A percentile compares a stretch with the other conserved stretches of the same genome.
phyloP scores from a whole-genome alignment of 1,284 basidiomycete genomes.

The Papiliotrema laurentii region DNA sequence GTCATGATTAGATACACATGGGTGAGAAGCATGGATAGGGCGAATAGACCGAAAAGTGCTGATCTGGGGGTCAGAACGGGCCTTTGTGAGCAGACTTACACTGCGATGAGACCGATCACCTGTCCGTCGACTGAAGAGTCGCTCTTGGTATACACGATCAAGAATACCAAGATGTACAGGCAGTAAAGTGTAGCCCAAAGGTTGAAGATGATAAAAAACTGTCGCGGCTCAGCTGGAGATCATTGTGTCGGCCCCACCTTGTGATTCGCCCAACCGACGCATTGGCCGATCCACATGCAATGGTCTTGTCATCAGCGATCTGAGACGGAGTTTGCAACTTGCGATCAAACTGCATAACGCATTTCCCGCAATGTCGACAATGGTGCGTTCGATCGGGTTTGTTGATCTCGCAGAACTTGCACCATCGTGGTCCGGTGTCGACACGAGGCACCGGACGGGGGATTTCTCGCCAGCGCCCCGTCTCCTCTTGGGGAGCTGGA shows the following conservation, averaged over 20 bases:
- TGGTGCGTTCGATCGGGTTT: slow-evolving; percentile 47
- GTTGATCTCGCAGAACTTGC: slow-evolving; percentile 40
- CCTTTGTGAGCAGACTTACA: slow-evolving; percentile 25
- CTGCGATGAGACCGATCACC: slow-evolving; percentile 33
- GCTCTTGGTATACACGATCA: slow-evolving; percentile 21
- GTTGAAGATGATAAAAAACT: slow-evolving; percentile 46
- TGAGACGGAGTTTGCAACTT: slow-evolving; percentile 2
- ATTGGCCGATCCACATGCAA: slow-evolving; percentile 45
- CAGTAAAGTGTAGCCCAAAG: slow-evolving; percentile 41
- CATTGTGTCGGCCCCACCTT: slow-evolving; percentile 21
- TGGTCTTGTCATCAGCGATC: slow-evolving; percentile 28
- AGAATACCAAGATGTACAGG: slow-evolving; percentile 29
- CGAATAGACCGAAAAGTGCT: slow-evolving; percentile 41
- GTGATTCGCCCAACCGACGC: slow-evolving; percentile 47
- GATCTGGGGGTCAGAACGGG: slow-evolving; percentile 16
- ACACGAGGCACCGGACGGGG: slow-evolving; percentile 29
- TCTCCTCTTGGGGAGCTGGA: no score
- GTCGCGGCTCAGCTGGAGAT: background rate
- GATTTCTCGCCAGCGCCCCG: slow-evolving; percentile 14
- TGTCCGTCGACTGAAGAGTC: slow-evolving; percentile 32
- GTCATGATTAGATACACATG: slow-evolving; percentile 37
- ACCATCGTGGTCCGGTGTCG: slow-evolving; percentile 28
- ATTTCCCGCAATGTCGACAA: slow-evolving; percentile 47
- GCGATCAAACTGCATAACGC: slow-evolving; percentile 43
- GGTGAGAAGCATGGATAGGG: slow-evolving; percentile 30